Percentiles rank a stretch among this genome's conserved stretches.
These are phyloP conservation scores for Colletotrichum karsti DNA, from an alignment of 2,329 filamentous ascomycete species.

Conservation along the genomic window DNA sequence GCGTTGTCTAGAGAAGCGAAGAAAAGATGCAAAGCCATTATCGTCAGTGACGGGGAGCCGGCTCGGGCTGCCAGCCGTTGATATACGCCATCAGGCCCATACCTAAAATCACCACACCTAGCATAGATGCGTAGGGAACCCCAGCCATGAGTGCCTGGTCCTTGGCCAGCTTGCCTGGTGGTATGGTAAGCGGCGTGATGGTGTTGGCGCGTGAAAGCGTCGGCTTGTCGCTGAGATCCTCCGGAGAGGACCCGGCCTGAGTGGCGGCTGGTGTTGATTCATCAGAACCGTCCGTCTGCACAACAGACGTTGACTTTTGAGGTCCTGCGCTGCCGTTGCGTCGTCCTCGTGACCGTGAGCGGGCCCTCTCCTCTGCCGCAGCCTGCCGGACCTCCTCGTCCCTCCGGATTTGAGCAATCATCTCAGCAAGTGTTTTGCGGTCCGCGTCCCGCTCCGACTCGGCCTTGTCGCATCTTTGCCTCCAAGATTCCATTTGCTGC, in stretches of 20 bases:
- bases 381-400: constrained; percentile 66
- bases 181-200: constrained; percentile 52
- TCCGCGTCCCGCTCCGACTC: constrained; percentile 79
- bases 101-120: constrained; percentile 82
- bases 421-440: constrained; percentile 81
- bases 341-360: constrained; percentile 43
- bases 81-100: constrained; percentile 88
- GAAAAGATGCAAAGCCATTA: background rate
- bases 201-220: constrained; percentile 58
- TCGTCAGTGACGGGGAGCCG: constrained; percentile 42
- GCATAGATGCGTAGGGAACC: constrained; percentile 82
- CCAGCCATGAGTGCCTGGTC: constrained; percentile 61
- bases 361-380: constrained; percentile 47
- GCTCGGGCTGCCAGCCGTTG: constrained; percentile 77
- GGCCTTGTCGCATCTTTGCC: constrained; percentile 79
- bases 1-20: constrained; percentile 21
- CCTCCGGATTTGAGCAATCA: constrained; percentile 83
- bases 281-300: background rate
- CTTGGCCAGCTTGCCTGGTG: constrained; percentile 49
- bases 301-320: background rate
- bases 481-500: constrained; percentile 81
- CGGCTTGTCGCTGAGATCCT: constrained; percentile 47
- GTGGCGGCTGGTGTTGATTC: constrained; percentile 20
- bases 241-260: constrained; percentile 32
- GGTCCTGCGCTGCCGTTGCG: constrained; percentile 22